These are phyloP conservation scores for Suhomyces vadensis DNA, from an alignment of 805 yeast genomes.

Conservation along the genomic window DNA sequence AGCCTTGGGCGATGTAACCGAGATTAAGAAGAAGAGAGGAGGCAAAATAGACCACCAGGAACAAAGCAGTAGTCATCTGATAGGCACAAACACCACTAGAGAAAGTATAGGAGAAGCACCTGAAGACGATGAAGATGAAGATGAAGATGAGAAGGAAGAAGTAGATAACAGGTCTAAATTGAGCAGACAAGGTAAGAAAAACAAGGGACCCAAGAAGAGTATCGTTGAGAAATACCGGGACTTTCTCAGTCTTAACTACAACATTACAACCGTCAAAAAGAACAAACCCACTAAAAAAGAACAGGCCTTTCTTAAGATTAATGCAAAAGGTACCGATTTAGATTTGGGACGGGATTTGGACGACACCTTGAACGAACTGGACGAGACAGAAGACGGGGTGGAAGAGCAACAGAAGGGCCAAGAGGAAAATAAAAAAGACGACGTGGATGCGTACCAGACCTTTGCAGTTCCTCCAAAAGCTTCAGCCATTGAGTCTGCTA, in stretches of 20 bases:
- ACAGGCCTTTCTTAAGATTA: slow-evolving; percentile 19
- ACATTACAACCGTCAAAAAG: slow-evolving; percentile 1
- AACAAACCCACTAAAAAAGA: slow-evolving; percentile 14
- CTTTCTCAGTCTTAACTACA: background rate
- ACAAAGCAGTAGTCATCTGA: slow-evolving; percentile 28
- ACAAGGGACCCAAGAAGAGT: background rate
- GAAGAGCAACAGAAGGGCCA: slow-evolving; percentile 3
- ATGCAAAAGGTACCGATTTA: slow-evolving; percentile 20
- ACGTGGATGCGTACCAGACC: background rate
- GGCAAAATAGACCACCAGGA: slow-evolving; percentile 3
- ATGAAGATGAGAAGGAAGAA: background rate
- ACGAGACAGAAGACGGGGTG: slow-evolving; percentile 9
- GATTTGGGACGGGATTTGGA: background rate
- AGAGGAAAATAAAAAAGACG: background rate
- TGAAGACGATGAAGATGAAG: background rate
- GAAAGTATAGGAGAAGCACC: slow-evolving; percentile 10
- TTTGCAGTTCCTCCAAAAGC: slow-evolving; percentile 49
- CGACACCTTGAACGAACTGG: slow-evolving; percentile 9
- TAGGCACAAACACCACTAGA: slow-evolving; percentile 26
- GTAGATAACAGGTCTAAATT: too few species aligned
- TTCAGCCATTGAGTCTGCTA: slow-evolving; percentile 42
- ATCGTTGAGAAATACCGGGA: background rate
- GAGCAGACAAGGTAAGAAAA: background rate
- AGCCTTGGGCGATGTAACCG: slow-evolving; percentile 42
- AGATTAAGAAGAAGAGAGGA: slow-evolving; percentile 17